Base-by-base conservation (phyloP, 2,329 filamentous ascomycete genomes). In the Beauveria australis region DNA sequence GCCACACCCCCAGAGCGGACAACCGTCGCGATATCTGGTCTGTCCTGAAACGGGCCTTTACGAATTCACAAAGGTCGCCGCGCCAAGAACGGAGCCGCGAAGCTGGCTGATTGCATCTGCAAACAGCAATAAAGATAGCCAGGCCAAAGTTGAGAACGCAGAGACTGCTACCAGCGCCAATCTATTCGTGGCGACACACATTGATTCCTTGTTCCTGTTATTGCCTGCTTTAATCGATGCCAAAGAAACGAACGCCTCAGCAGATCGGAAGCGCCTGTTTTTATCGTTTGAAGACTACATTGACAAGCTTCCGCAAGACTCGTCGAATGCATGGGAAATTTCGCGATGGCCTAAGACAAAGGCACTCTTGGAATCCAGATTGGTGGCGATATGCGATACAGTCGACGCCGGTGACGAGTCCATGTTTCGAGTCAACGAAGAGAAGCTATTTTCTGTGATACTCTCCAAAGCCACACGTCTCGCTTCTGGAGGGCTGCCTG, bases 181-280 rank as follows among this genome's bases (percentile, higher is more conserved):
- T 62, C 76, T 97, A n/a, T 88, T 89, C 67, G 75, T 97, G 62
- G 91, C 93, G 9, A 96, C 94, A 1, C 83, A 86, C 2, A 79
- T 96, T 59, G 94, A 99, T 72, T 82, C 90, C 5, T 70, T 97
- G 3, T 97, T 97, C 75, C 78, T 97, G 55, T 71, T 96, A 3
- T 77, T 97, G 1, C 89, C 93, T 0, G 82, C 86, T 4, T 79
- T 97, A 1, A 75, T 78, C 1, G 73, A 83, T 44, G 67, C 74
- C 40, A 71, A 73, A 56, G 58, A 69, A 3, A 65, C 75, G 14
- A 77, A 78, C 51, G 67, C 71, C 12, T 76, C 77, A 26, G 76
- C 80, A 53, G 72, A 77, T 2, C 69, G 75, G 46, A 89, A 86
- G 68, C 81, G 81, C 48, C 78, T 87, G 56, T 91, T 91, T 66